Percentiles rank a stretch among this genome's conserved stretches.
phyloP scores from a whole-genome alignment of 1,284 basidiomycete genomes.

The Ceratobasidium sp. region DNA sequence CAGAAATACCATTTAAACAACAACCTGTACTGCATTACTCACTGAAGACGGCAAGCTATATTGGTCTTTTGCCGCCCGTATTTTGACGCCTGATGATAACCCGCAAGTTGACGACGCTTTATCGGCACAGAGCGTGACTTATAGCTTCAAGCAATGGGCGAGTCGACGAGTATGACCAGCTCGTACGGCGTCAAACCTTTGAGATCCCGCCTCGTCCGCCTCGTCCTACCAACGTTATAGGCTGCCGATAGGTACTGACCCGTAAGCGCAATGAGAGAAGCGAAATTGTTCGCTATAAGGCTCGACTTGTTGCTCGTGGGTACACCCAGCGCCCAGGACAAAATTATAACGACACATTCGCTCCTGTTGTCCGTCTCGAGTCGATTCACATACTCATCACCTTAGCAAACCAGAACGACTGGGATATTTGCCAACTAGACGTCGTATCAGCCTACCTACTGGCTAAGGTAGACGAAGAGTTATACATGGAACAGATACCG shows the following conservation, averaged over 20 bases:
- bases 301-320: conserved; percentile 59
- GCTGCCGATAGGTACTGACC: not conserved
- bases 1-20: no score
- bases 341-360: conserved; percentile 55
- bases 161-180: no score
- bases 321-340: conserved; percentile 56
- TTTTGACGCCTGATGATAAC: no score
- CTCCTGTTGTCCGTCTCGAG: conserved; percentile 53
- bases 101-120: no score
- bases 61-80: no score
- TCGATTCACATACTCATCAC: conserved; percentile 54
- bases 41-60: no score
- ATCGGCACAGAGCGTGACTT: no score
- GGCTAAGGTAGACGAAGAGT: conserved; percentile 57
- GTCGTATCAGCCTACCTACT: conserved; percentile 55
- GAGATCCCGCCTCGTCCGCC: no score
- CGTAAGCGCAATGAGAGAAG: not conserved
- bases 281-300: conserved; percentile 53
- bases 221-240: not conserved
- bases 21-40: no score
- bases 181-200: no score
- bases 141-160: no score
- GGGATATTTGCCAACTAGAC: conserved; percentile 57
- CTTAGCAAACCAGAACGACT: conserved; percentile 52
- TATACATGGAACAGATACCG: conserved; percentile 60